phyloP scores from a whole-genome alignment of 108 stramenopile species.

The Cafeteria roenbergensis region DNA sequence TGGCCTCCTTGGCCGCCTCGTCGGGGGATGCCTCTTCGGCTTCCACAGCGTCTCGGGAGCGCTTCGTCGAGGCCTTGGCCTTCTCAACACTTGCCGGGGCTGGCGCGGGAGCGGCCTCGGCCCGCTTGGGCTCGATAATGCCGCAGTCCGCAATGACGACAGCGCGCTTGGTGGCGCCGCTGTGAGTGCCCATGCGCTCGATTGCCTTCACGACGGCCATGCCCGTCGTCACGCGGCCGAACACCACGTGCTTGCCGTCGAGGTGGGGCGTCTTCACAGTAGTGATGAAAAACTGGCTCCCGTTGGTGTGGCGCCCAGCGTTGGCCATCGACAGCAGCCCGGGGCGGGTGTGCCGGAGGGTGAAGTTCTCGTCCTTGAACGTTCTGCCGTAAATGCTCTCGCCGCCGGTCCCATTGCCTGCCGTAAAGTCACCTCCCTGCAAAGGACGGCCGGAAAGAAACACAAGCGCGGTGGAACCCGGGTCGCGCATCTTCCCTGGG shows the following conservation, averaged over 20 bases:
- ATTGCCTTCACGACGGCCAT: conserved; percentile 50
- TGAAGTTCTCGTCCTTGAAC: conserved; percentile 81
- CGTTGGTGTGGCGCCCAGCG: conserved; percentile 76
- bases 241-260: conserved; percentile 80
- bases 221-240: conserved; percentile 67
- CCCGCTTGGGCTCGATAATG: neutral
- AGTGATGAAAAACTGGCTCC: conserved; percentile 76
- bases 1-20: neutral
- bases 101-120: neutral
- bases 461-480: no score
- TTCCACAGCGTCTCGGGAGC: neutral
- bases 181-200: conserved; percentile 36
- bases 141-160: conserved; percentile 15
- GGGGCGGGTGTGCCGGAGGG: conserved; percentile 55
- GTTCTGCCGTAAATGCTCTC: conserved; percentile 62
- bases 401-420: conserved; percentile 75
- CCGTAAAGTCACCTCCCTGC: conserved; percentile 91
- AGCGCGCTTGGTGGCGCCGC: neutral
- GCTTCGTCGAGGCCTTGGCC: no score
- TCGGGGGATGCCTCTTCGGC: neutral
- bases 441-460: no score
- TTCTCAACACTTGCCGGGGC: neutral
- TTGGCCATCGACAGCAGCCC: conserved; percentile 79
- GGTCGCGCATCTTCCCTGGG: no score
- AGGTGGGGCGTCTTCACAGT: conserved; percentile 63